phyloP scores from a whole-genome alignment of 2,329 filamentous ascomycete species.

The Scorias spongiosa region DNA sequence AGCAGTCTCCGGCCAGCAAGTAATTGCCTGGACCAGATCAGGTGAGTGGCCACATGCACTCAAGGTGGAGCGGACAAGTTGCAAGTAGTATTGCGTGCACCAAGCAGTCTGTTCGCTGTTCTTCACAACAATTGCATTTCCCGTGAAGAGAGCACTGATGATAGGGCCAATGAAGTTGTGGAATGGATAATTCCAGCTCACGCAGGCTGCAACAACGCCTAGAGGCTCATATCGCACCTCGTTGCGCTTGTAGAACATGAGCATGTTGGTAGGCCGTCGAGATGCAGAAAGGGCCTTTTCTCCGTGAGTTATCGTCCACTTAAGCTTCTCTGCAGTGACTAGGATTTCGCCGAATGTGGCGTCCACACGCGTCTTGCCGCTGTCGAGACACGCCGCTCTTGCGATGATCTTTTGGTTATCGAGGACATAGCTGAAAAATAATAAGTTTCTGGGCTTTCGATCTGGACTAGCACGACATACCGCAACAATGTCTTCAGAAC shows the following conservation, averaged over 20 bases:
- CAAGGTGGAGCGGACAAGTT: slow-evolving; percentile 65
- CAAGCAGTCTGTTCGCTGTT: slow-evolving; percentile 91
- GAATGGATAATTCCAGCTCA: slow-evolving; percentile 78
- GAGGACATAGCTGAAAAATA: slow-evolving; percentile 48
- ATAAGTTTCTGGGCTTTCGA: neutral
- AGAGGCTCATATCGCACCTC: slow-evolving; percentile 81
- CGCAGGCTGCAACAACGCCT: slow-evolving; percentile 79
- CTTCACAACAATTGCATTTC: slow-evolving; percentile 86
- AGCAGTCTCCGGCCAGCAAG: slow-evolving; percentile 77
- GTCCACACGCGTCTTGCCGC: slow-evolving; percentile 91
- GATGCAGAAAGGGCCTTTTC: slow-evolving; percentile 63
- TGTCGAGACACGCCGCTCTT: slow-evolving; percentile 73
- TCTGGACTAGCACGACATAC: slow-evolving; percentile 16
- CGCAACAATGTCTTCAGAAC: slow-evolving; percentile 70
- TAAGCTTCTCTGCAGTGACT: slow-evolving; percentile 82
- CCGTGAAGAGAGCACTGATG: slow-evolving; percentile 79
- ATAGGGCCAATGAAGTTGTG: slow-evolving; percentile 89
- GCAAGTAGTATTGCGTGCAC: slow-evolving; percentile 70
- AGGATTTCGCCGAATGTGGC: slow-evolving; percentile 88
- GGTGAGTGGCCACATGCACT: slow-evolving; percentile 68
- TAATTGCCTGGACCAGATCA: slow-evolving; percentile 66
- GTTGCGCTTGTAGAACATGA: slow-evolving; percentile 94
- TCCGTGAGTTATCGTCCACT: slow-evolving; percentile 86
- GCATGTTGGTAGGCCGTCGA: slow-evolving; percentile 66
- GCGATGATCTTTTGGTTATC: slow-evolving; percentile 83